Conservation (phyloP, 1,139 yeast genomes). For the Yamadazyma aaseri region DNA sequence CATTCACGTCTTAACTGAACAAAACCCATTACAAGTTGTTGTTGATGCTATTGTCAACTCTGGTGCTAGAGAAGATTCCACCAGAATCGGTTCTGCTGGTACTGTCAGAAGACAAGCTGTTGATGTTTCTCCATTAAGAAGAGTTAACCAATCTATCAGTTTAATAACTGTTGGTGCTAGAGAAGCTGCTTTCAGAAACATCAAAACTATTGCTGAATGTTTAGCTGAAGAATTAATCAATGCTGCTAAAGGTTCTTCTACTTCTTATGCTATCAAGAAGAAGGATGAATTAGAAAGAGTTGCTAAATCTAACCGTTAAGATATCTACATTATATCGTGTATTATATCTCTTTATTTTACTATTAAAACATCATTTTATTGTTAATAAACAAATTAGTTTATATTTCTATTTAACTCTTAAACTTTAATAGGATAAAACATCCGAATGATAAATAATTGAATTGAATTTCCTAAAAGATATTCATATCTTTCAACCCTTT, state of each 20-base stretch:
- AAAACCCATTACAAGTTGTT: constrained; percentile 98
- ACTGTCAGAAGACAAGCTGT: constrained; percentile 99
- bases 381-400: constrained; percentile 9
- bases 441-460: constrained; percentile 17
- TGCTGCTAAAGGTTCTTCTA: constrained; percentile 99
- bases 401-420: constrained; percentile 9
- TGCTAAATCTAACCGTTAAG: constrained; percentile 99
- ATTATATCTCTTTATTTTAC: constrained; percentile 12
- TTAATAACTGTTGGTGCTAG: constrained; percentile 99
- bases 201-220: constrained; percentile 99
- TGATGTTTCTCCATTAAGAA: constrained; percentile 99
- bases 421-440: constrained; percentile 26
- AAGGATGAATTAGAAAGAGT: constrained; percentile 99
- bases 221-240: constrained; percentile 99
- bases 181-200: constrained; percentile 99
- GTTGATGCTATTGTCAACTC: constrained; percentile 99
- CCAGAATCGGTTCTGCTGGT: constrained; percentile 99
- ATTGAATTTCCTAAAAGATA: constrained; percentile 14
- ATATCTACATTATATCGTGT: constrained; percentile 17
- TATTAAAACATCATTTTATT: constrained; percentile 8
- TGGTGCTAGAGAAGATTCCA: constrained; percentile 99
- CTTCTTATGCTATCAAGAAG: constrained; percentile 99
- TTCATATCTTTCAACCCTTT: constrained; percentile 22
- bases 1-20: constrained; percentile 96
- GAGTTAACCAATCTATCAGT: constrained; percentile 99